Conservation (phyloP, 2,329 filamentous ascomycete genomes). For the Apiospora aurea region DNA sequence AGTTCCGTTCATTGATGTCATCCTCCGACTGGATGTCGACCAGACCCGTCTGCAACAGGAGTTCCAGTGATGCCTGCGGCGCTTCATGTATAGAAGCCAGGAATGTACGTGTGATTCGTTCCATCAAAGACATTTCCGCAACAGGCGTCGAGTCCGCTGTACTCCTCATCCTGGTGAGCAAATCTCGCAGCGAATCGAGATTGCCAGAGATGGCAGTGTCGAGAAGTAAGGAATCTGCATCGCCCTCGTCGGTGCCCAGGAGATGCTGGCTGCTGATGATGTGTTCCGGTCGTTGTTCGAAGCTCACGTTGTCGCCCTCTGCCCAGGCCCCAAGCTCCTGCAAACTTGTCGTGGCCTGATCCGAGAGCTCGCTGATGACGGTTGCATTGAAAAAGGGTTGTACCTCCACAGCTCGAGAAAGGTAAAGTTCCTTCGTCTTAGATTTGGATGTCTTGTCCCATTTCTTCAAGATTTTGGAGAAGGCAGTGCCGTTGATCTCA, state of each 20-base stretch:
- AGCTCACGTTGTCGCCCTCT: conserved; percentile 92
- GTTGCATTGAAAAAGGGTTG: conserved; percentile 98
- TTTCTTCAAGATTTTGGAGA: conserved; percentile 99
- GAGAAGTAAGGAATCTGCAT: conserved; percentile 86
- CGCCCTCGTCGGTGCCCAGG: conserved; percentile 82
- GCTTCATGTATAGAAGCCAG: conserved; percentile 88
- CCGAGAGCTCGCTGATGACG: conserved; percentile 94
- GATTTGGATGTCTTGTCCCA: conserved; percentile 99
- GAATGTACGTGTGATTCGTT: conserved; percentile 89
- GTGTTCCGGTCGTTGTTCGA: conserved; percentile 68
- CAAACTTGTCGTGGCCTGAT: conserved; percentile 94
- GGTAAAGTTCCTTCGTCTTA: conserved; percentile 95
- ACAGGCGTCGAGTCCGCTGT: conserved; percentile 54
- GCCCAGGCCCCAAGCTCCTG: conserved; percentile 97
- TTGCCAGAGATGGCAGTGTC: conserved; percentile 89
- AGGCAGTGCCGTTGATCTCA: conserved; percentile 96
- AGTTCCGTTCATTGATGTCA: conserved; percentile 97
- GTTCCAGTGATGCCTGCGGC: conserved; percentile 75
- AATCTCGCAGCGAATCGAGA: conserved; percentile 76
- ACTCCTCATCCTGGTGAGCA: conserved; percentile 74
- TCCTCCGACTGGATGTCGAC: conserved; percentile 94
- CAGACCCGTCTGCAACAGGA: conserved; percentile 79
- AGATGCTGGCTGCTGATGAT: conserved; percentile 71
- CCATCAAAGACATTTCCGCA: conserved; percentile 64
- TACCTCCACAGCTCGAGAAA: conserved; percentile 94